These are phyloP conservation scores for Bonnemaisonia californica DNA, from an alignment of 31 red algal genomes.

Conservation along the genomic window DNA sequence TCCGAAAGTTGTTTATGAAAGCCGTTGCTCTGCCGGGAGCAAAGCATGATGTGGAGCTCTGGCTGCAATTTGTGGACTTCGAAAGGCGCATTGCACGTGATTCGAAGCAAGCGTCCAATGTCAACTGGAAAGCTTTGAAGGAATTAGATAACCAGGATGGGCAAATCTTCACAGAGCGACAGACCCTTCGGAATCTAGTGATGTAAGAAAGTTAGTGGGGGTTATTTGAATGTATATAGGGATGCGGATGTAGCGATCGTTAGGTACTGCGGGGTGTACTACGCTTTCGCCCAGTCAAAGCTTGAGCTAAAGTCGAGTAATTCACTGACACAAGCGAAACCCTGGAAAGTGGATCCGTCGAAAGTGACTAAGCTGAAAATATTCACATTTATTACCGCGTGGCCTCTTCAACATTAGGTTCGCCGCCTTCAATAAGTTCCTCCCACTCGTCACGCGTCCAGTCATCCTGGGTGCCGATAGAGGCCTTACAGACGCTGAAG, in stretches of 20 bases:
- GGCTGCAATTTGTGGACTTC: conserved; percentile 50
- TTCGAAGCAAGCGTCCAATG: conserved; percentile 18
- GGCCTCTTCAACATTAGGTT: conserved; percentile 48
- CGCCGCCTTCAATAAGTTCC: conserved; percentile 63
- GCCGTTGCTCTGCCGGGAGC: conserved; percentile 30
- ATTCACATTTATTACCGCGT: too few species aligned
- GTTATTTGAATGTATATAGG: too few species aligned
- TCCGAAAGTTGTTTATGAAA: conserved; percentile 28
- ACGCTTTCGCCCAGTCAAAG: too few species aligned
- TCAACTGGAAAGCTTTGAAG: conserved; percentile 42
- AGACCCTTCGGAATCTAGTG: conserved; percentile 37
- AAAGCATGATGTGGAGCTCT: conserved; percentile 48
- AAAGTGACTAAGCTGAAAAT: too few species aligned
- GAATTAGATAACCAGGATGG: conserved; percentile 18
- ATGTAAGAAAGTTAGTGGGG: too few species aligned
- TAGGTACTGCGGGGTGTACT: too few species aligned
- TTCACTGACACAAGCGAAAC: too few species aligned
- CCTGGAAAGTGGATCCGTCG: too few species aligned
- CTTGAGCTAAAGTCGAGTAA: too few species aligned
- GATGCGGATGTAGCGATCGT: too few species aligned
- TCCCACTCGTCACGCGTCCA: conserved; percentile 66
- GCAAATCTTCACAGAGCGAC: conserved; percentile 40
- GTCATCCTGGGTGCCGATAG: conserved; percentile 66
- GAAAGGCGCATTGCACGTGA: conserved; percentile 39
- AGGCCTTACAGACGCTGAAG: conserved; percentile 68